A percentile compares a stretch with the other conserved stretches of the same genome.
Conservation (phyloP, 345 rosid genomes). For the Salix suchowensis region DNA sequence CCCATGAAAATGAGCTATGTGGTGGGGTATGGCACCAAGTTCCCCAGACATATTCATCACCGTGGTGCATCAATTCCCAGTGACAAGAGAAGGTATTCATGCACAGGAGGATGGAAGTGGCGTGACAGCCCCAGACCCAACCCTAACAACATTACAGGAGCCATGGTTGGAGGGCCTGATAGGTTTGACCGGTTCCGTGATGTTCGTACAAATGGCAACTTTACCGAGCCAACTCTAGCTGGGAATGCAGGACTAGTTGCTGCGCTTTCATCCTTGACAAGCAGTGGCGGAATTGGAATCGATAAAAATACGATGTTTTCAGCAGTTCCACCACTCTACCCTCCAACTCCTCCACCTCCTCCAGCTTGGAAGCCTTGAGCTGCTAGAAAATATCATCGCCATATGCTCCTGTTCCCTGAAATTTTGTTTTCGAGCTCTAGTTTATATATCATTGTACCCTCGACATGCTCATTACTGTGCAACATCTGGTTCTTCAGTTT, state of each 20-base stretch:
- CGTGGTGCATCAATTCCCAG: constrained; percentile 72
- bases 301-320: constrained; percentile 67
- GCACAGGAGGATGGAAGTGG: constrained; percentile 72
- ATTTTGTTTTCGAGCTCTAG: neutral
- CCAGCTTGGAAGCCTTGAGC: constrained; percentile 73
- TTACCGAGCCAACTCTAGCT: constrained; percentile 73
- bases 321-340: constrained; percentile 71
- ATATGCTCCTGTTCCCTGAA: neutral
- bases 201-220: constrained; percentile 45
- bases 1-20: constrained; percentile 82
- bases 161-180: constrained; percentile 90
- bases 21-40: constrained; percentile 68
- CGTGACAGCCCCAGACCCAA: constrained; percentile 47
- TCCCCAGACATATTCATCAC: constrained; percentile 73
- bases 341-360: constrained; percentile 72
- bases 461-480: neutral
- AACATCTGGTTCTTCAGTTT: neutral
- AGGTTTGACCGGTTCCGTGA: constrained; percentile 58
- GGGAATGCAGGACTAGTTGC: constrained; percentile 82
- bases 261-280: constrained; percentile 67
- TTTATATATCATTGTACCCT: neutral
- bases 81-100: constrained; percentile 50
- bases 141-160: constrained; percentile 75
- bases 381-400: neutral
- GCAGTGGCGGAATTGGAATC: constrained; percentile 42